phyloP scores from a whole-genome alignment of 1,284 basidiomycete species.

The Puccinia polysora region DNA sequence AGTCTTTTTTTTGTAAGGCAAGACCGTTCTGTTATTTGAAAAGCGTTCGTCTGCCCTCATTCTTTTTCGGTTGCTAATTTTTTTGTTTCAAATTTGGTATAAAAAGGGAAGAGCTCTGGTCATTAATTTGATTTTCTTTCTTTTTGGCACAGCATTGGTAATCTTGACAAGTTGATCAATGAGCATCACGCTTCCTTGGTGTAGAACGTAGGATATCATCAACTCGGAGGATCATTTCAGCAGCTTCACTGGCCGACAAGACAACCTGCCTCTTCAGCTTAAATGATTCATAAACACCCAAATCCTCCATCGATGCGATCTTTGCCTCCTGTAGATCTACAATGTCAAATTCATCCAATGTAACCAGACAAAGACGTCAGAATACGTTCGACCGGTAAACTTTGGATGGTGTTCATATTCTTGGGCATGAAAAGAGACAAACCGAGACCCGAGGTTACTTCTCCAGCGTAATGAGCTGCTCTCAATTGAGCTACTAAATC shows the following conservation, averaged over 20 bases:
- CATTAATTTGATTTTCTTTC: too few species aligned
- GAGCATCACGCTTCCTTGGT: constrained; percentile 60
- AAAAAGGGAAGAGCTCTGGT: too few species aligned
- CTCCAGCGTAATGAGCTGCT: constrained; percentile 89
- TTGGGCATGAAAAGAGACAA: constrained; percentile 49
- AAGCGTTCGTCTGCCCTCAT: too few species aligned
- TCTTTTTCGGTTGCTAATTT: too few species aligned
- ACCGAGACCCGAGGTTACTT: constrained; percentile 78
- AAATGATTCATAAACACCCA: constrained; percentile 92
- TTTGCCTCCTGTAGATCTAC: constrained; percentile 79
- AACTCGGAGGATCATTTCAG: constrained; percentile 95
- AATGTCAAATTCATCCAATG: constrained; percentile 6
- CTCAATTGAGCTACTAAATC: constrained; percentile 85
- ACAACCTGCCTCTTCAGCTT: constrained; percentile 96
- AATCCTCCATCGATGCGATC: constrained; percentile 78
- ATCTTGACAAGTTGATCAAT: constrained; percentile 46
- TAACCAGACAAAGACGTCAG: background rate
- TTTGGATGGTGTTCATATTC: too few species aligned
- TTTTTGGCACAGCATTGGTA: too few species aligned
- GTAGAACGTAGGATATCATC: constrained; percentile 61
- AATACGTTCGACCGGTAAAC: too few species aligned
- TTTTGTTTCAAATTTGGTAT: too few species aligned
- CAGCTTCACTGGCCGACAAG: constrained; percentile 86
- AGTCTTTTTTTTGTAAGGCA: too few species aligned
- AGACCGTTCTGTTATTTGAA: too few species aligned